phyloP scores from a whole-genome alignment of 495 filamentous ascomycete genomes.

The Clohesyomyces aquaticus region DNA sequence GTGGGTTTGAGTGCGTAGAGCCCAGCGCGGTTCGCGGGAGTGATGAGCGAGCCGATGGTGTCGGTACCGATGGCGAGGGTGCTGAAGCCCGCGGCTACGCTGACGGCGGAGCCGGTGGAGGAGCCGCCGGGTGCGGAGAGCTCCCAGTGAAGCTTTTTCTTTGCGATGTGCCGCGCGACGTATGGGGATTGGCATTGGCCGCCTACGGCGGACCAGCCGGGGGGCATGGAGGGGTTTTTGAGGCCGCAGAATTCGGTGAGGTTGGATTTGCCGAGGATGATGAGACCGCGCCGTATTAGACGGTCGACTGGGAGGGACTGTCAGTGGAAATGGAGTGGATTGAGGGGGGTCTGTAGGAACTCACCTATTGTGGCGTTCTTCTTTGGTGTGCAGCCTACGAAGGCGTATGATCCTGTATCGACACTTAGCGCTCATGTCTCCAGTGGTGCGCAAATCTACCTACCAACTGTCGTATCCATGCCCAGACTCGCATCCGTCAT shows the following conservation, averaged over 20 bases:
- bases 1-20: conserved; percentile 45
- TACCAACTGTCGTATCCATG: conserved; percentile 43
- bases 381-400: conserved; percentile 45
- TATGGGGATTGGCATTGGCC: conserved; percentile 46
- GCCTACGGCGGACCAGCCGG: conserved; percentile 45
- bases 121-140: conserved; percentile 39
- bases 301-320: conserved; percentile 41
- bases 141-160: conserved; percentile 38
- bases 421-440: too few relatives aligned
- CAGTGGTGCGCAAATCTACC: too few relatives aligned
- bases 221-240: conserved; percentile 42
- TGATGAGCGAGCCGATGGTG: conserved; percentile 43
- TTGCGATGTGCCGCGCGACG: conserved; percentile 38
- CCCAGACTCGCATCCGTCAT: conserved; percentile 42
- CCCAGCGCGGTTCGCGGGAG: conserved; percentile 43
- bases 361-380: conserved; percentile 44
- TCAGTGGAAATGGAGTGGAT: too few relatives aligned
- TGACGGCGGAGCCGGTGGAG: conserved; percentile 43
- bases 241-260: conserved; percentile 45
- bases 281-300: conserved; percentile 43
- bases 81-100: conserved; percentile 44
- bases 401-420: conserved; percentile 44
- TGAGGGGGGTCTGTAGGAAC: not conserved
- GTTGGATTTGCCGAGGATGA: conserved; percentile 46
- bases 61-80: conserved; percentile 44